Conservation (phyloP, 164 flowering plant genomes). For the Paratinospora sagittata region DNA sequence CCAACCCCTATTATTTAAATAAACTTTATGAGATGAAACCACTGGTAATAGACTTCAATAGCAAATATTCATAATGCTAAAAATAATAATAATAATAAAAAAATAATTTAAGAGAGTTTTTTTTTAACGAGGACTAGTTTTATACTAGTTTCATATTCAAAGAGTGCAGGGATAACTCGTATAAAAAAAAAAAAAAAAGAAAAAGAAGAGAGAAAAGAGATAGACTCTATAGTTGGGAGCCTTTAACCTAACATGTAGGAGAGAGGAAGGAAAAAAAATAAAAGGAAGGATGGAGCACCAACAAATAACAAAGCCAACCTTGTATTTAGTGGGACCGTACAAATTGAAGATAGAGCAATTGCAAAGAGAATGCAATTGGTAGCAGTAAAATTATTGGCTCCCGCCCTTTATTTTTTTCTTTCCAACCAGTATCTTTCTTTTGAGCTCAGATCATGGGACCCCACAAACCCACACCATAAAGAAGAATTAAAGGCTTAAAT, state of each 20-base stretch:
- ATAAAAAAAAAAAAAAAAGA: too few relatives aligned
- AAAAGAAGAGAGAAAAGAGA: too few relatives aligned
- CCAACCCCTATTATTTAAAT: too few relatives aligned
- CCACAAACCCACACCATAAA: background rate
- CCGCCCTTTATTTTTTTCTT: background rate
- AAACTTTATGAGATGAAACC: too few relatives aligned
- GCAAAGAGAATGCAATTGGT: background rate
- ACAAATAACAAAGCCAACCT: background rate
- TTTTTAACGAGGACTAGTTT: too few relatives aligned
- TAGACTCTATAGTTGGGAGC: background rate
- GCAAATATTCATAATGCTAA: too few relatives aligned
- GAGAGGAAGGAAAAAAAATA: background rate
- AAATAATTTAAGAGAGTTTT: too few relatives aligned
- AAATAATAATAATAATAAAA: too few relatives aligned
- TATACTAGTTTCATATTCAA: too few relatives aligned
- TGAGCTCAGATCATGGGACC: background rate
- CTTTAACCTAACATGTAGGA: background rate
- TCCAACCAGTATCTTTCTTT: background rate
- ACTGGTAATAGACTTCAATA: too few relatives aligned
- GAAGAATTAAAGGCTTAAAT: background rate
- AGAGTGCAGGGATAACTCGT: too few relatives aligned
- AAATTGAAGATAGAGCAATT: background rate
- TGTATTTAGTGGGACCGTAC: background rate
- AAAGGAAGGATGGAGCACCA: too few relatives aligned
- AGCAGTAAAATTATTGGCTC: background rate